Evolutionary conservation across 23 red algal species (phyloP).

Genomic region (Gracilaria caudata): DNA sequence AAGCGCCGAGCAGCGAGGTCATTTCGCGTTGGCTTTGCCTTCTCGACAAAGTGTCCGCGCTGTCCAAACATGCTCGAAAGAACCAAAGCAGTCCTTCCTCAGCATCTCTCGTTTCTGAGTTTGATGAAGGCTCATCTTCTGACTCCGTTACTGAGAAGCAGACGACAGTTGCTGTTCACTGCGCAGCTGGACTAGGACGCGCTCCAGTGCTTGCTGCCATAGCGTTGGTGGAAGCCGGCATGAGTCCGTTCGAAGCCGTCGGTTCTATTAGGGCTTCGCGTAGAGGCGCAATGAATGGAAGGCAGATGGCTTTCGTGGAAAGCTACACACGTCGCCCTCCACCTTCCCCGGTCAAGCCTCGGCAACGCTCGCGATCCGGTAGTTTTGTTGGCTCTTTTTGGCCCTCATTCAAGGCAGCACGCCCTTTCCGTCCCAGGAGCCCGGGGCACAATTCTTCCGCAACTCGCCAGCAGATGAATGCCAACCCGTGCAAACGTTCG

Average conservation of each 20-base stretch:
- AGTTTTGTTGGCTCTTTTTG: slow-evolving; percentile 29
- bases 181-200: slow-evolving; percentile 79
- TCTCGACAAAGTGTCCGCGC: slow-evolving; percentile 45
- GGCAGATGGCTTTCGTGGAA: slow-evolving; percentile 72
- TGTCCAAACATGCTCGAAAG: not conserved
- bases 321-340: slow-evolving; percentile 45
- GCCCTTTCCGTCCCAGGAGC: slow-evolving; percentile 49
- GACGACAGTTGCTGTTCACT: slow-evolving; percentile 72
- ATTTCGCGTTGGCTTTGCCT: slow-evolving; percentile 34
- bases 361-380: slow-evolving; percentile 24
- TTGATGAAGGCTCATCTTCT: not conserved
- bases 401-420: slow-evolving; percentile 32
- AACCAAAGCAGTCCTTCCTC: not conserved
- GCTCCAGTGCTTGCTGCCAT: slow-evolving; percentile 85
- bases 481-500: not conserved
- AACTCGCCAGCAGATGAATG: not conserved
- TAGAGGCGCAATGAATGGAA: slow-evolving; percentile 86
- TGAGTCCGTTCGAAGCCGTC: slow-evolving; percentile 74
- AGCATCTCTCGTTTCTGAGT: not conserved
- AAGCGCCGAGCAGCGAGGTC: slow-evolving; percentile 28
- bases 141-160: not conserved
- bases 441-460: slow-evolving; percentile 8
- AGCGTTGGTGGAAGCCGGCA: slow-evolving; percentile 79
- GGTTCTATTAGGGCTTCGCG: slow-evolving; percentile 78
- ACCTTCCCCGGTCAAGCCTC: slow-evolving; percentile 4